Evolutionary conservation across 169 alveolate species (phyloP), one percentile per base, ranked within the genome.

Genomic region (Cryptosporidium felis): DNA sequence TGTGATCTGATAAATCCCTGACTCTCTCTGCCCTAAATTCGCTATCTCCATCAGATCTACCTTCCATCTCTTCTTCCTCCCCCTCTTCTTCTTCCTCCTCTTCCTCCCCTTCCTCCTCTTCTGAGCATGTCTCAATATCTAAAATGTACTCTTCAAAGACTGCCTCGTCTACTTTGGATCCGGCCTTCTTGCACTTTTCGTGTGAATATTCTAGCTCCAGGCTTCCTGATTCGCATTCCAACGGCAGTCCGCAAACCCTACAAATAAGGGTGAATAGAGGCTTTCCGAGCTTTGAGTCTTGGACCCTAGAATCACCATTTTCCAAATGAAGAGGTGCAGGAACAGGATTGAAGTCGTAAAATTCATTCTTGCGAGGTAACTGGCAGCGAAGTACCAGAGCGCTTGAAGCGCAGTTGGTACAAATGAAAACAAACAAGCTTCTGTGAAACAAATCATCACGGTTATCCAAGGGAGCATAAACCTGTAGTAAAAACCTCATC

Each of bases 371-470:
- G 34, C 85, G 36, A 18, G 85, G 85, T 5, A 74, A 49, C 18
- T 74, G 85, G 44, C 74, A 74, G 0, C 85, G 46, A 36, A 23
- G 56, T 34, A 42, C 85, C n/a, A 38, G 60, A 6, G 42, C 59
- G 56, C 85, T 49, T 40, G 41, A 58, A 51, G 38, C 40, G 28
- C 85, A 74, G 26, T 74, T 49, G 14, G 46, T 40, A 36, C 85
- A 74, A 1, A 74, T 74, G 56, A 74, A 74, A 8, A 74, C 67
- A 56, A 74, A 74, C 32, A 74, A 16, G 12, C 67, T 51, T 38
- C 85, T 23, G 41, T 74, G 85, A 53, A 74, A 74, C 23, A 74
- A n/a, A 16, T 74, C 85, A n/a, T 74, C 85, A 36, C 85, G 32
- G 6, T 74, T 60, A 56, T 74, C 85, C 45, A 40, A 40, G 16